These are phyloP conservation scores for Penicillium sp. DNA, from an alignment of 2,329 filamentous ascomycete genomes.

Conservation along the genomic window DNA sequence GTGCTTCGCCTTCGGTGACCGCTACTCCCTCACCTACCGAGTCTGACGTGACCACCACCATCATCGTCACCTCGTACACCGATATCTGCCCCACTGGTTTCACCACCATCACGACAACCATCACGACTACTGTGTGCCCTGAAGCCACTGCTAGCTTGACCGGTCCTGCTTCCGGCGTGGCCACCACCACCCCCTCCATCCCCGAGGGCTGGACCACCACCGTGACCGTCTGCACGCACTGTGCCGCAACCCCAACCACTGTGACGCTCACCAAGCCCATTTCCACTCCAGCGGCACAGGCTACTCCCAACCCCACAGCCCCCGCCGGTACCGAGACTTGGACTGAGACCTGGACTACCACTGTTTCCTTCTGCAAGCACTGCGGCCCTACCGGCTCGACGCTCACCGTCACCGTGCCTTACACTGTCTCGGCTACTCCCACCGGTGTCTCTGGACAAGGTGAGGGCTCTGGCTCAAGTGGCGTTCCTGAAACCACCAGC, in stretches of 20 bases:
- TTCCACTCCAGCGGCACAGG: constrained; percentile 15
- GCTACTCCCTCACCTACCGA: constrained; percentile 20
- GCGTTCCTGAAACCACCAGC: constrained; percentile 2
- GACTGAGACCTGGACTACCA: constrained; percentile 23
- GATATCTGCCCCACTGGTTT: constrained; percentile 48
- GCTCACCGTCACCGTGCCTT: constrained; percentile 26
- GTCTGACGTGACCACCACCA: constrained; percentile 36
- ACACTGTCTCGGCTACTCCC: constrained; percentile 1
- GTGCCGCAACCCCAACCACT: constrained; percentile 41
- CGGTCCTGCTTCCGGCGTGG: constrained; percentile 16
- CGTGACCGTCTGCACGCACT: constrained; percentile 43
- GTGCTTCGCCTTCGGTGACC: constrained; percentile 16
- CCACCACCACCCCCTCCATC: constrained; percentile 26
- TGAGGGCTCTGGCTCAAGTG: neutral
- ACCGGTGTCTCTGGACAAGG: constrained; percentile 4
- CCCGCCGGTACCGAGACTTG: constrained; percentile 12
- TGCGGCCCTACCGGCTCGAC: constrained; percentile 24
- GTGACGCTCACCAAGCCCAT: constrained; percentile 40
- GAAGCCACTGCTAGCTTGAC: constrained; percentile 34
- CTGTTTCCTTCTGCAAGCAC: constrained; percentile 21
- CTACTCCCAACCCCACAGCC: constrained; percentile 10
- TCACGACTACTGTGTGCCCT: constrained; percentile 43
- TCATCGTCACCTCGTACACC: constrained; percentile 45
- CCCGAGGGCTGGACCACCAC: constrained; percentile 45
- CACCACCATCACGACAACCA: constrained; percentile 43